phyloP scores from a whole-genome alignment of 2,329 filamentous ascomycete genomes.

The Leptosphaerulina australis region DNA sequence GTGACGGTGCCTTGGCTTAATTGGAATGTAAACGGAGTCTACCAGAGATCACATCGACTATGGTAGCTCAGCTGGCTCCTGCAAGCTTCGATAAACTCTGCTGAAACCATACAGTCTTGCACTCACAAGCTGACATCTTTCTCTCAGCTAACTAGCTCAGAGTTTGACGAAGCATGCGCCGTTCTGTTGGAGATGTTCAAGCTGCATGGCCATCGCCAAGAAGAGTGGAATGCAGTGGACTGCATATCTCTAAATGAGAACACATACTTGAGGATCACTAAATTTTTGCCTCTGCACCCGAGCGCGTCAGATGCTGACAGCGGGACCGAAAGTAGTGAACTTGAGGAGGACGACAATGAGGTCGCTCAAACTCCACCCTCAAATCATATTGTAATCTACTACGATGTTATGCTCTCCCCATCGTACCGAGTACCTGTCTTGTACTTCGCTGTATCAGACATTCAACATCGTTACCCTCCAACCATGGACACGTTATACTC shows the following conservation, averaged over 20 bases:
- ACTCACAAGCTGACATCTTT: constrained; percentile 26
- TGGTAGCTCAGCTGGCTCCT: constrained; percentile 4
- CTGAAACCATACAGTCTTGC: constrained; percentile 2
- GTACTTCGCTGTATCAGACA: constrained; percentile 47
- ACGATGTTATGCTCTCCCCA: constrained; percentile 53
- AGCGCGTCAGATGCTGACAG: neutral
- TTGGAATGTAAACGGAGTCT: neutral
- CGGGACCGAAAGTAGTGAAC: constrained; percentile 4
- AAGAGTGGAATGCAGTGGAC: constrained; percentile 35
- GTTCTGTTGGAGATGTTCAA: constrained; percentile 25
- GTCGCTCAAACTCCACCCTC: neutral
- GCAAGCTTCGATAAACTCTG: neutral
- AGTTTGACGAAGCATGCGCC: constrained; percentile 40
- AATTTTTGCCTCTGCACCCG: constrained; percentile 12
- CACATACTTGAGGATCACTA: constrained; percentile 32
- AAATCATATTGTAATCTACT: constrained; percentile 29
- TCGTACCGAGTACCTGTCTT: constrained; percentile 55
- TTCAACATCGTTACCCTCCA: constrained; percentile 33
- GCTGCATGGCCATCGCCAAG: constrained; percentile 20
- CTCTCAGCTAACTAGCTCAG: constrained; percentile 35
- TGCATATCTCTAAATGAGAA: constrained; percentile 17
- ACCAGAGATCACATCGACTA: neutral
- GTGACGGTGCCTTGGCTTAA: neutral
- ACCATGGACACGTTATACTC: constrained; percentile 45
- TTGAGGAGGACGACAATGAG: constrained; percentile 30